Evolutionary conservation across 176 grass and related monocot species (phyloP), one percentile per base, ranked within the genome.

Genomic region (Raddia guianensis): DNA sequence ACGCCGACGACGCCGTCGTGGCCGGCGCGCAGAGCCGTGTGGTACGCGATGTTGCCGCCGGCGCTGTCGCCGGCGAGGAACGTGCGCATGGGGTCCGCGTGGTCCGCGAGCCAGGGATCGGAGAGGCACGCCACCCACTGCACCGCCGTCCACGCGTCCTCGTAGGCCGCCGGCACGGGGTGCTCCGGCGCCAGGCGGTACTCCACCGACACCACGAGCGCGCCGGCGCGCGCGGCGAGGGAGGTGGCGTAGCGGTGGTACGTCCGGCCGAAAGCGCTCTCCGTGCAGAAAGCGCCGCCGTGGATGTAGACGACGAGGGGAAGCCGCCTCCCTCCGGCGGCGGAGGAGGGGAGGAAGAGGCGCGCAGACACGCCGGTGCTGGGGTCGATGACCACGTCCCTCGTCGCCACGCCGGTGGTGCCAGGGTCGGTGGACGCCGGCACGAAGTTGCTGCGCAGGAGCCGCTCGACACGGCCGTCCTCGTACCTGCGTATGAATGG

Each of bases 141-240:
- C 27, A 79, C n/a, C 9, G 75, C 37, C 3, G 37, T 40, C 37
- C 37, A 40, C 37, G 37, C 37, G 37, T 40, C 37, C 37, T 40
- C 37, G 37, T 40, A 40, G 4, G 37, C 37, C 37, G 37, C 37
- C 37, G 37, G 37, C 37, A 40, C 37, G 4, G 82, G 77, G 18
- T 91, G 77, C 59, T 91, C 90, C 49, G 86, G 90, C 8, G 82
- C 90, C 9, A 85, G 90, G 9, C 82, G 90, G 57, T 91, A 91
- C 51, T 91, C 72, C 4, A 85, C 77, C 0, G 86, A 88, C 53
- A 88, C 73, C 18, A 60, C 82, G 43, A 91, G 9, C 19, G 72
- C 64, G 1, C 12, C n/a, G 52, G 85, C 66, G 51, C 52, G 14
- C 5, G 78, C 52, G 3, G 67, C 86, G 16, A 91, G 68, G 3